Evolutionary conservation across 345 rosid genomes (phyloP), one percentile per base, ranked within the genome.

Genomic region (Erucastrum elatum): DNA sequence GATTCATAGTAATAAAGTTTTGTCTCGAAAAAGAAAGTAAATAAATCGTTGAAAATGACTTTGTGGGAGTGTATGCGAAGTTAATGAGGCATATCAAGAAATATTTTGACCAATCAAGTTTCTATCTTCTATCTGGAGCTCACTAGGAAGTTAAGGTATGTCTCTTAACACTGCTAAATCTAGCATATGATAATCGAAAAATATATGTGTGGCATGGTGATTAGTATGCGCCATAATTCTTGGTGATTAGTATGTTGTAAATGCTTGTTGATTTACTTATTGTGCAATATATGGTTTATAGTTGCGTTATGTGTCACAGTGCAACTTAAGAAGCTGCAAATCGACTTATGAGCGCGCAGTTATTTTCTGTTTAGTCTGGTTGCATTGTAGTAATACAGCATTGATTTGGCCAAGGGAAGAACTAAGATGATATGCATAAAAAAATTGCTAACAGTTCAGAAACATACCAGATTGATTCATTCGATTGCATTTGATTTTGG

Each of bases 391-490:
- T 68, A 27, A 29, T 21, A 26, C 55, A 66, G 17, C 41, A 34
- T 34, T 37, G 21, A 5, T 60, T n/a, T 76, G 53, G 6, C 6
- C 11, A 26, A 25, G 4, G 0, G 1, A 3, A 64, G 6, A 51
- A 58, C 61, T 7, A 1, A 12, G 9, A 64, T 30, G 68, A 1
- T 31, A 56, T 66, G 55, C 30, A 44, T 59, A 59, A 31, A 15
- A 71, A 59, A 59, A n/a, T 72, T 78, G 46, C 39, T 69, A 9
- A 27, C 21, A 72, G 55, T 72, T 74, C 3, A 17, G 71, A 68
- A 74, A 63, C 70, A 3, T 74, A 79, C 82, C 82, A 11, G 29
- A 11, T 68, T 61, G 49, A 16, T 3, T 3, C 70, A 74, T 74
- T 51, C 9, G 49, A 35, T 0, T 26, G 78, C 78, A 79, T 1